Conservation (phyloP, 2,329 filamentous ascomycete genomes). For the Penicillium thymicola region DNA sequence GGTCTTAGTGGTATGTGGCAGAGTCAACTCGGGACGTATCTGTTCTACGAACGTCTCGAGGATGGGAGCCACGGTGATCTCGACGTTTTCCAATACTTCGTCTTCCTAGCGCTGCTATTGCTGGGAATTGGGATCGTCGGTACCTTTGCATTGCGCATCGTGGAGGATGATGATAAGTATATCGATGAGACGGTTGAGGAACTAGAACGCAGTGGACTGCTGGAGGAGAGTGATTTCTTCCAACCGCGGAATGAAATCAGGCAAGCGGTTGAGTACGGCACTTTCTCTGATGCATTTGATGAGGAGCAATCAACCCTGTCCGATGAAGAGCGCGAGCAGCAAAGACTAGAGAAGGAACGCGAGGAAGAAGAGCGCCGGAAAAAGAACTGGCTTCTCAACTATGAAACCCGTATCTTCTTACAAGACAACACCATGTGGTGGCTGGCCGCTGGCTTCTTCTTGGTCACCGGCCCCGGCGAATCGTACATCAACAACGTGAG, state of each 20-base stretch:
- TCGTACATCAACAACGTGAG: constrained; percentile 87
- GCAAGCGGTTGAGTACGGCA: constrained; percentile 41
- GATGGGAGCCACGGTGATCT: constrained; percentile 59
- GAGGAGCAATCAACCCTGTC: constrained; percentile 38
- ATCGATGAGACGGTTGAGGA: constrained; percentile 90
- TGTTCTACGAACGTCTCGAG: constrained; percentile 70
- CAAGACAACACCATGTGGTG: constrained; percentile 94
- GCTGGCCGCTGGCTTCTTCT: constrained; percentile 83
- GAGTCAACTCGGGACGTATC: constrained; percentile 76
- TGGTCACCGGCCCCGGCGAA: constrained; percentile 92
- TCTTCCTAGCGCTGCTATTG: constrained; percentile 76
- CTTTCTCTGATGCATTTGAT: constrained; percentile 36
- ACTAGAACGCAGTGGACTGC: constrained; percentile 79
- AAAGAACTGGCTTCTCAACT: constrained; percentile 88
- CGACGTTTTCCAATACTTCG: constrained; percentile 80
- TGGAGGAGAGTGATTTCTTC: constrained; percentile 70
- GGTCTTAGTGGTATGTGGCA: constrained; percentile 95
- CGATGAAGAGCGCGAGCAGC: constrained; percentile 43
- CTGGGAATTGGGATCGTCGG: constrained; percentile 69
- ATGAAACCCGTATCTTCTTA: constrained; percentile 81
- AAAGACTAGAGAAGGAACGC: constrained; percentile 42
- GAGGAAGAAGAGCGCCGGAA: constrained; percentile 62
- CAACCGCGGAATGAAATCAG: constrained; percentile 49
- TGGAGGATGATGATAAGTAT: constrained; percentile 76
- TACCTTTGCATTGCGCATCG: constrained; percentile 68